A percentile compares a stretch with the other conserved stretches of the same genome.
Conservation (phyloP, 1,284 basidiomycete genomes). For the Malassezia brasiliensis region DNA sequence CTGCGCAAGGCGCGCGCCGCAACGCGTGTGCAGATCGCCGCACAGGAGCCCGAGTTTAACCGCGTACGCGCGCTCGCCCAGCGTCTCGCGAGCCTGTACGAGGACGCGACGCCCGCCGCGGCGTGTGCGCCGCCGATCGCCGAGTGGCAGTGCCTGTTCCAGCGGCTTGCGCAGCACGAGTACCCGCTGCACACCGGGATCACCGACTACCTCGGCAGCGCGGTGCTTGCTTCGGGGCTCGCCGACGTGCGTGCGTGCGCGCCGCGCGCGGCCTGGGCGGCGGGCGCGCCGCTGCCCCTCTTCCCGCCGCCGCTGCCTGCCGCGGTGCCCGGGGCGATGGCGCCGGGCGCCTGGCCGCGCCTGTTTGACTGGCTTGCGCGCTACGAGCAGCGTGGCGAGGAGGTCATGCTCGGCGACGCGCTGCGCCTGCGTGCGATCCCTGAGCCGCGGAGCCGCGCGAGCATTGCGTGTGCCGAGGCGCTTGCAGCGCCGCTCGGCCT, state of each 20-base stretch:
- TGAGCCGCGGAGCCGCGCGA: background rate
- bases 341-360: background rate
- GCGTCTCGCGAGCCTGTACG: slow-evolving; percentile 1
- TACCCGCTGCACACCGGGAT: slow-evolving; percentile 14
- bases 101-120: background rate
- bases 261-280: background rate
- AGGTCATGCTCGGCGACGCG: background rate
- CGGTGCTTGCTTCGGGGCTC: slow-evolving; percentile 2
- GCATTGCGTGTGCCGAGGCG: background rate
- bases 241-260: background rate
- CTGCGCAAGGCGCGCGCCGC: background rate
- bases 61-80: slow-evolving; percentile 11
- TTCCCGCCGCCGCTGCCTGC: slow-evolving; percentile 4
- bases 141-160: slow-evolving; percentile 17
- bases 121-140: background rate
- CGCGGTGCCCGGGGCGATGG: background rate
- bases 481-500: background rate
- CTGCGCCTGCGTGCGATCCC: background rate
- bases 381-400: background rate
- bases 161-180: slow-evolving; percentile 16
- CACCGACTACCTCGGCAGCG: slow-evolving; percentile 15
- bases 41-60: slow-evolving; percentile 14
- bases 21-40: slow-evolving; percentile 1
- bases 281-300: background rate
- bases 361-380: background rate